Conservation (phyloP, 495 filamentous ascomycete genomes). For the Podospora didyma region DNA sequence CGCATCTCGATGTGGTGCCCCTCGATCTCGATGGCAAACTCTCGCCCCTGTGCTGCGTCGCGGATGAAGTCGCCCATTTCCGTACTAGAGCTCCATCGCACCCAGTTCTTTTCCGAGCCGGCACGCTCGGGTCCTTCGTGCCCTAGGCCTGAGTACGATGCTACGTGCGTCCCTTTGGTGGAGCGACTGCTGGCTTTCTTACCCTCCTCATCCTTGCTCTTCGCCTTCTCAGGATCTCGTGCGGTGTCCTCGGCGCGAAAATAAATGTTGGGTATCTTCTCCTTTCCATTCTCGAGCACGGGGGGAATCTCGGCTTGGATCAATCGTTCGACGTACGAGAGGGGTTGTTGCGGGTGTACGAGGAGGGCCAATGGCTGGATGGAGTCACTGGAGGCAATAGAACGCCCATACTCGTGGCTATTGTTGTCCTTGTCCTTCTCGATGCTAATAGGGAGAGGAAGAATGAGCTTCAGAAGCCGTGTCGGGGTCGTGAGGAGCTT, state of each 20-base stretch:
- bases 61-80: slow-evolving; percentile 95
- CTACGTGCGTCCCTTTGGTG: slow-evolving; percentile 37
- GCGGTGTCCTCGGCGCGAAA: slow-evolving; percentile 77
- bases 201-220: slow-evolving; percentile 14
- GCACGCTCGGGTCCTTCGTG: slow-evolving; percentile 41
- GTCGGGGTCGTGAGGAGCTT: slow-evolving; percentile 90
- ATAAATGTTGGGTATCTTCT: slow-evolving; percentile 67
- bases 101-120: slow-evolving; percentile 53
- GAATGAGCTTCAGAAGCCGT: slow-evolving; percentile 80
- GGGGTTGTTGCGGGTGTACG: slow-evolving; percentile 85
- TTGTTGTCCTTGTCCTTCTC: slow-evolving; percentile 51
- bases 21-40: slow-evolving; percentile 83
- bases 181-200: neutral
- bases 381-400: slow-evolving; percentile 48
- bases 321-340: slow-evolving; percentile 86
- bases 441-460: slow-evolving; percentile 66
- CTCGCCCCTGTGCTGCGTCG: slow-evolving; percentile 75
- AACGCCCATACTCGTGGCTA: slow-evolving; percentile 32
- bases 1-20: slow-evolving; percentile 64
- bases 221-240: slow-evolving; percentile 33
- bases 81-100: slow-evolving; percentile 86
- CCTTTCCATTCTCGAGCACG: slow-evolving; percentile 55
- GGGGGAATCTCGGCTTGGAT: slow-evolving; percentile 85
- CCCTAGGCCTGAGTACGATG: slow-evolving; percentile 58
- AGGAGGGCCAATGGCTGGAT: slow-evolving; percentile 84